Conservation (phyloP, 1,284 basidiomycete species). For the Xanthoconium separans region DNA sequence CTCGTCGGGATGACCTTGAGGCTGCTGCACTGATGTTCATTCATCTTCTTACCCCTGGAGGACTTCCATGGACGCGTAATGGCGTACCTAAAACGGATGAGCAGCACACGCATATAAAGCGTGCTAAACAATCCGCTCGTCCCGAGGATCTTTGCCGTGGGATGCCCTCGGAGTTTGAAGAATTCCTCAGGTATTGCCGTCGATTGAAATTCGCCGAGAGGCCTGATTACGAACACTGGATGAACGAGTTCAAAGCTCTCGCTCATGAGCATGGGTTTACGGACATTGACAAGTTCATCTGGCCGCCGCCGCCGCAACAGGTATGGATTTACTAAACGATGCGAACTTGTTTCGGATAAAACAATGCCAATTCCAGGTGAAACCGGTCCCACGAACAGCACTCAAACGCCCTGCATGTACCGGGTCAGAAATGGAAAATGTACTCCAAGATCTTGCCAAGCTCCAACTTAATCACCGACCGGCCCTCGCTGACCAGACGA, state of each 20-base stretch:
- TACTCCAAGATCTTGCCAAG: conserved; percentile 57
- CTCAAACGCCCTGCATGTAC: conserved; percentile 30
- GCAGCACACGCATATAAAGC: conserved; percentile 60
- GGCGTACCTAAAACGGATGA: conserved; percentile 67
- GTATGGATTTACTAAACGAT: conserved; percentile 12
- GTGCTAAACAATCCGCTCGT: conserved; percentile 53
- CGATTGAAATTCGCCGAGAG: conserved; percentile 62
- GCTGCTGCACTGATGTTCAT: conserved; percentile 75
- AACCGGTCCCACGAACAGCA: conserved; percentile 25
- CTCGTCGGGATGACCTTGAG: conserved; percentile 73
- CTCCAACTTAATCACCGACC: conserved; percentile 52
- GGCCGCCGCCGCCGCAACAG: conserved; percentile 62
- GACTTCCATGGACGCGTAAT: conserved; percentile 72
- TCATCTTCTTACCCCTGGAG: conserved; percentile 71
- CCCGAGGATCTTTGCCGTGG: conserved; percentile 70
- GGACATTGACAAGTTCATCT: conserved; percentile 60
- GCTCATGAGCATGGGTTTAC: conserved; percentile 58
- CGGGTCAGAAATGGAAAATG: conserved; percentile 47
- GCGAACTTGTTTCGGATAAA: neutral
- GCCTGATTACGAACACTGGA: conserved; percentile 67
- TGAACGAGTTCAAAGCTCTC: conserved; percentile 56
- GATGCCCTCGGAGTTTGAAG: conserved; percentile 68
- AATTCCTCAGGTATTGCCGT: conserved; percentile 69
- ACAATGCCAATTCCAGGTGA: conserved; percentile 18
- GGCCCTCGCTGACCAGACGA: conserved; percentile 51